Conservation (phyloP, 176 grass and related monocot species). For the Lolium rigidum region DNA sequence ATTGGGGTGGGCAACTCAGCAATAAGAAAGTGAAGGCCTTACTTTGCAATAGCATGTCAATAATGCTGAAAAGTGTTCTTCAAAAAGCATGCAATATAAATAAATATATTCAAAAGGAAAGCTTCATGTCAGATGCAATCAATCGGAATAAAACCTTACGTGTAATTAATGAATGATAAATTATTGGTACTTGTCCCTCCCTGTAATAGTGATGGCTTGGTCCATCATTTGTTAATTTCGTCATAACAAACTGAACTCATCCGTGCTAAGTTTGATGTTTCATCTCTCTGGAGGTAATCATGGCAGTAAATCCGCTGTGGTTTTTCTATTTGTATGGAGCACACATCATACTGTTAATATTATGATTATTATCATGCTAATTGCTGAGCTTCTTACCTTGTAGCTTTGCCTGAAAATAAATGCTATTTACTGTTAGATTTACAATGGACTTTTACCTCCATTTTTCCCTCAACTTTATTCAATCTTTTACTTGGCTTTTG, state of each 20-base stretch:
- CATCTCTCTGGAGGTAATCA: neutral
- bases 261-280: neutral
- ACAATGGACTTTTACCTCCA: conserved; percentile 6
- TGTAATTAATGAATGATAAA: neutral
- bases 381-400: conserved; percentile 25
- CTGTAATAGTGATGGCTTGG: neutral
- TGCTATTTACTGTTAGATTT: neutral
- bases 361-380: neutral
- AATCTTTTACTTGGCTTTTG: conserved; percentile 10
- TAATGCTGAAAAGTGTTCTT: neutral
- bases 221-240: conserved; percentile 3
- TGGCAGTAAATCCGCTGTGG: conserved; percentile 19
- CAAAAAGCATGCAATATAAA: neutral
- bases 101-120: neutral
- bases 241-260: conserved; percentile 16
- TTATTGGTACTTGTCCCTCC: neutral
- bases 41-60: neutral
- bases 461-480: neutral
- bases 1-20: neutral
- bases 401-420: conserved; percentile 23
- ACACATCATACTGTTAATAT: neutral
- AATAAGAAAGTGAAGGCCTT: neutral
- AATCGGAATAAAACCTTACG: neutral
- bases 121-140: conserved; percentile 22
- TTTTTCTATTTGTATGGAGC: neutral